Conservation (phyloP, 495 filamentous ascomycete genomes). For the Hypoxylon rickii region DNA sequence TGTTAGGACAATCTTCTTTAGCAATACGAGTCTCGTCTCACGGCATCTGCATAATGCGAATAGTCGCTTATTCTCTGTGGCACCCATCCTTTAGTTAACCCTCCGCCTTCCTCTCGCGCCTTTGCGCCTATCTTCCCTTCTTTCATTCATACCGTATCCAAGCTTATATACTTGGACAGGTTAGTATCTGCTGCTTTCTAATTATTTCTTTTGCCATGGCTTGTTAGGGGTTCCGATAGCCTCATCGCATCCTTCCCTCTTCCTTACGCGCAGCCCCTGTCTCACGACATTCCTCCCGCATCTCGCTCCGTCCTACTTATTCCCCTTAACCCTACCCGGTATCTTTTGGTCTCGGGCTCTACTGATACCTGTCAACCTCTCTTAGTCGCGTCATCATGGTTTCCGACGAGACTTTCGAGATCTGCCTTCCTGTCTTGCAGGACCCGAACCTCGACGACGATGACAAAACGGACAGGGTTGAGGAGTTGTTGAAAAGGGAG, state of each 20-base stretch:
- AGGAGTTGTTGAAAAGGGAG: slow-evolving; percentile 80
- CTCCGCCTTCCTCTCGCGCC: slow-evolving; percentile 17
- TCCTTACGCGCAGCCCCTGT: slow-evolving; percentile 5
- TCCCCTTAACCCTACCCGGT: slow-evolving; percentile 2
- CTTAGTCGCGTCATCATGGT: slow-evolving; percentile 66
- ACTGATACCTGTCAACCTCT: slow-evolving; percentile 18
- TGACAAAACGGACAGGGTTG: slow-evolving; percentile 90
- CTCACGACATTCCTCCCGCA: slow-evolving; percentile 10
- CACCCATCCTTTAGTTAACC: slow-evolving; percentile 41
- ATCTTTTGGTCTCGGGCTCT: not conserved
- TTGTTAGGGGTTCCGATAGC: not conserved
- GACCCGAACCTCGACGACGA: slow-evolving; percentile 85
- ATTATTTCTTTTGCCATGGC: not conserved
- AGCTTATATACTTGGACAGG: slow-evolving; percentile 7
- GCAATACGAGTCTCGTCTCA: slow-evolving; percentile 35
- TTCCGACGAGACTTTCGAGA: slow-evolving; percentile 87
- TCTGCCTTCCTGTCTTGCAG: slow-evolving; percentile 86
- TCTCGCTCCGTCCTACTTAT: slow-evolving; percentile 6
- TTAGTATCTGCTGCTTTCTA: slow-evolving; percentile 9
- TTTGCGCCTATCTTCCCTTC: slow-evolving; percentile 29
- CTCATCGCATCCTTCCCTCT: slow-evolving; percentile 9
- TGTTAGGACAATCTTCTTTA: slow-evolving; percentile 21
- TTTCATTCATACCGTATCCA: slow-evolving; percentile 8
- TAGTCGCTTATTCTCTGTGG: slow-evolving; percentile 41
- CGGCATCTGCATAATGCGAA: slow-evolving; percentile 43